Evolutionary conservation across 495 filamentous ascomycete species (phyloP), one percentile per base, ranked within the genome.

Genomic region (Hypoxylon perforatum): DNA sequence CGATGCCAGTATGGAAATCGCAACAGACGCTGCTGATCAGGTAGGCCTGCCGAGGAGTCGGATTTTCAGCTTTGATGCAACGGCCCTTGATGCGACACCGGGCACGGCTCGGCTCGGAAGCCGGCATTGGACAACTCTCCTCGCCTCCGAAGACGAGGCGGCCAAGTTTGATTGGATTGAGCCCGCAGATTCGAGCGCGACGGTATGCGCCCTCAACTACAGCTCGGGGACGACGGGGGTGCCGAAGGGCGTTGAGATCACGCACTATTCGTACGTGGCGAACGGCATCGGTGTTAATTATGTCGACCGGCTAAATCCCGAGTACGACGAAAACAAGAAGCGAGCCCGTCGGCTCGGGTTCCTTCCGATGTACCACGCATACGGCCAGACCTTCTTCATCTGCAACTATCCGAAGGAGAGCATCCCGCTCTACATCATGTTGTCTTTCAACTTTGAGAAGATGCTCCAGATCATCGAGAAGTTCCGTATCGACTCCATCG

Each of bases 241-340:
- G 5, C 90, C 92, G 12, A 96, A 96, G 72, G 92, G 92, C 19
- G 92, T 94, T 21, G 88, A 91, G 74, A 88, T 95, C 62, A 84
- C 87, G 12, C 92, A 96, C 75, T 75, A 79, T 36, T 89, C 91
- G 63, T 90, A 93, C 67, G 80, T 91, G 18, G 80, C 90, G 48
- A 93, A 95, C 73, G 84, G 85, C 35, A 60, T 77, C 51, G 83
- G 90, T 57, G 80, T 85, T 8, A 80, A 78, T 18, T 73, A 79
- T 65, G 61, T 85, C n/a, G 72, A 74, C 4, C 63, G 75, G 1
- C 73, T 87, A 14, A 69, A 81, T 21, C 81, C 84, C 0, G 77
- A 86, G 8, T 75, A 71, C 30, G 57, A 64, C 1, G 76, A 75
- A 38, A 76, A 73, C 30, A 64, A 61, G 48, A 65, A 71, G 45